Evolutionary conservation across 345 rosid species (phyloP).

Genomic region (Syzygium aromaticum): DNA sequence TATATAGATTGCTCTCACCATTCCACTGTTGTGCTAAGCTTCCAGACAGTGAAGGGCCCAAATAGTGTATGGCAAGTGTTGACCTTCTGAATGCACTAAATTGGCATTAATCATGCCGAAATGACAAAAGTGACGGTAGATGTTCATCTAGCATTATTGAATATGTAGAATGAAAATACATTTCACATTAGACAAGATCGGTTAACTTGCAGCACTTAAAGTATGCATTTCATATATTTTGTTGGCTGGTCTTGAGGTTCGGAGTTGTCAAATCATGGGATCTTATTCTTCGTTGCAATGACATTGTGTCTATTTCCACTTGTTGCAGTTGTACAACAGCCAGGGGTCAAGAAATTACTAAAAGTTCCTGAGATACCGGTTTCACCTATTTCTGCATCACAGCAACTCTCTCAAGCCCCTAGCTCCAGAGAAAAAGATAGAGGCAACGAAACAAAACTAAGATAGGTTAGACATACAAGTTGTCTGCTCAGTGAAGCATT

Average conservation of each 20-base stretch:
- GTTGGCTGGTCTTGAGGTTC: neutral
- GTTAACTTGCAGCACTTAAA: neutral
- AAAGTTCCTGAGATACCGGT: conserved; percentile 14
- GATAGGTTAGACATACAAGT: neutral
- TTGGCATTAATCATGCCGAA: neutral
- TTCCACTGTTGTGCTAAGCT: neutral
- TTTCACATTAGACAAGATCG: neutral
- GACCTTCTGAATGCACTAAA: neutral
- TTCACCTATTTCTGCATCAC: conserved; percentile 16
- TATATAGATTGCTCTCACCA: neutral
- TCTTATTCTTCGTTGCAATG: neutral
- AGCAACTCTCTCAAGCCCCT: neutral
- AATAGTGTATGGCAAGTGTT: neutral
- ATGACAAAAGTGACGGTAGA: neutral
- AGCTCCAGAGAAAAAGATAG: conserved; percentile 26
- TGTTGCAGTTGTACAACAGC: conserved; percentile 23
- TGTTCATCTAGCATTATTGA: neutral
- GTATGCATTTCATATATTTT: neutral
- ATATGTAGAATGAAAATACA: neutral
- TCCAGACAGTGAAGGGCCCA: neutral
- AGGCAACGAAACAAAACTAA: conserved; percentile 16
- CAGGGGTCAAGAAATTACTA: conserved; percentile 31
- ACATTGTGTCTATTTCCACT: neutral
- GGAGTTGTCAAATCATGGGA: neutral
- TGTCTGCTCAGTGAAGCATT: neutral